These are phyloP conservation scores for Heritiera littoralis DNA, from an alignment of 345 rosid genomes.

Conservation along the genomic window DNA sequence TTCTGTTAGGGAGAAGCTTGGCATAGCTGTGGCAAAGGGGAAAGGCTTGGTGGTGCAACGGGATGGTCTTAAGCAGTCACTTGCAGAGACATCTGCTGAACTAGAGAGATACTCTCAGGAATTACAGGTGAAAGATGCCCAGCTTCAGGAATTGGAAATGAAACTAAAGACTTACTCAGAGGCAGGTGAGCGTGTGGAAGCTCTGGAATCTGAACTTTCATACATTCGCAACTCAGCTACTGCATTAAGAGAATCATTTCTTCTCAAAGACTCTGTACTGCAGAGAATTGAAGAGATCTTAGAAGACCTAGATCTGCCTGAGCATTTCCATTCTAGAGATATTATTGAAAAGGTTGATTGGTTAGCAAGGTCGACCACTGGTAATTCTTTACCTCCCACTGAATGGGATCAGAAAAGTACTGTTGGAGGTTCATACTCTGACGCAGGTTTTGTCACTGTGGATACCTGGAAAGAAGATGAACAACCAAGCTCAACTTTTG, in stretches of 20 bases:
- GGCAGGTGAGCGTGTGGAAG: slow-evolving; percentile 92
- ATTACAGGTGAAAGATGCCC: slow-evolving; percentile 65
- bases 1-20: slow-evolving; percentile 87
- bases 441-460: slow-evolving; percentile 54
- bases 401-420: slow-evolving; percentile 81
- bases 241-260: slow-evolving; percentile 91
- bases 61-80: slow-evolving; percentile 71
- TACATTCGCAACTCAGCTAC: slow-evolving; percentile 97
- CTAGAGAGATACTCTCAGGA: slow-evolving; percentile 77
- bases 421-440: slow-evolving; percentile 60
- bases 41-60: slow-evolving; percentile 88
- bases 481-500: slow-evolving; percentile 54
- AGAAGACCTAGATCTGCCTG: slow-evolving; percentile 91
- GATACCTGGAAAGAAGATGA: slow-evolving; percentile 86
- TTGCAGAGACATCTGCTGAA: slow-evolving; percentile 71
- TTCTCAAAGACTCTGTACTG: slow-evolving; percentile 89
- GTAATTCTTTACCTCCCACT: slow-evolving; percentile 51
- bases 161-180: slow-evolving; percentile 73
- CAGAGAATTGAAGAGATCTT: slow-evolving; percentile 92
- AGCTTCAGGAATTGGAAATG: slow-evolving; percentile 68
- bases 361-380: slow-evolving; percentile 75
- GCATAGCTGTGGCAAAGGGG: slow-evolving; percentile 96
- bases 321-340: slow-evolving; percentile 83
- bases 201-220: slow-evolving; percentile 96
- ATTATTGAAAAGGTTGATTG: slow-evolving; percentile 92